These are phyloP conservation scores for Cordyceps javanica DNA, from an alignment of 2,329 filamentous ascomycete species.

Conservation along the genomic window DNA sequence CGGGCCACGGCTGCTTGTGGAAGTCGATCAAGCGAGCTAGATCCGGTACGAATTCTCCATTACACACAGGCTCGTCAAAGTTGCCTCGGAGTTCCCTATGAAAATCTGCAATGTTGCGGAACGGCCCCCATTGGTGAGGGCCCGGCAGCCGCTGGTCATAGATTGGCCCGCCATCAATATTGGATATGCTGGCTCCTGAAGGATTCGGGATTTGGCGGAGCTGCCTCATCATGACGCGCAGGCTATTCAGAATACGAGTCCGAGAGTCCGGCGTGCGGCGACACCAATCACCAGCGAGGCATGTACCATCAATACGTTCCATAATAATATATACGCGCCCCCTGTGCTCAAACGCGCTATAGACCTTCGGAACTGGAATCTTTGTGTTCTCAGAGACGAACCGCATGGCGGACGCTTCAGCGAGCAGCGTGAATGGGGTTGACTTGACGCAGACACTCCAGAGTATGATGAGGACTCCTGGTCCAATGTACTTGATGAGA, in stretches of 20 bases:
- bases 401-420: neutral
- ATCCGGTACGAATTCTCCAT: neutral
- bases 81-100: too few relatives aligned
- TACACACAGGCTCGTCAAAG: too few relatives aligned
- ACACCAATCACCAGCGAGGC: neutral
- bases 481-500: neutral
- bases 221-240: neutral
- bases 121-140: neutral
- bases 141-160: neutral
- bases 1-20: constrained; percentile 1
- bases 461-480: neutral
- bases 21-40: constrained; percentile 14
- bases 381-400: neutral
- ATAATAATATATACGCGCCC: neutral
- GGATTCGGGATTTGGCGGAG: neutral
- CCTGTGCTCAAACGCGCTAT: neutral
- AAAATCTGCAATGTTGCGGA: too few relatives aligned
- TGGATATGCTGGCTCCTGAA: neutral
- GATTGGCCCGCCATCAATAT: neutral
- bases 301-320: neutral
- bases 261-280: neutral
- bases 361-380: neutral
- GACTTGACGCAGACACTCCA: neutral
- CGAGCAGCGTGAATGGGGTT: neutral
- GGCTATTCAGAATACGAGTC: neutral